These are phyloP conservation scores for Byssoonygena ceratinophila DNA, from an alignment of 2,329 filamentous ascomycete species.

Conservation along the genomic window DNA sequence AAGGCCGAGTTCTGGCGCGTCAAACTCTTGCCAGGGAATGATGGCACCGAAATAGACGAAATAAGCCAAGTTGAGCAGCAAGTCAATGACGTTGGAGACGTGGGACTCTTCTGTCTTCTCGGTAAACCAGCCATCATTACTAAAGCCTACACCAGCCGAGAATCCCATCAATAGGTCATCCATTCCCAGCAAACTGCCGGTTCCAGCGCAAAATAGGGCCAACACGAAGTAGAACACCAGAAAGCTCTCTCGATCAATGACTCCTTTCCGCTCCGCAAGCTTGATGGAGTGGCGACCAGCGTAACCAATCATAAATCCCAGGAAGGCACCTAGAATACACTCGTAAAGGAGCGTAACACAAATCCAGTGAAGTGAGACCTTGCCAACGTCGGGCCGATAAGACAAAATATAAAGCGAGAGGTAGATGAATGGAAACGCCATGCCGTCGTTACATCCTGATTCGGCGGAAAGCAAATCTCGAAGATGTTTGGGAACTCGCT, in stretches of 20 bases:
- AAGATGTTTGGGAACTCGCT: slow-evolving; percentile 93
- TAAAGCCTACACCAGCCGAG: slow-evolving; percentile 93
- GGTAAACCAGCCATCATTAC: slow-evolving; percentile 97
- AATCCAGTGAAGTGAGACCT: slow-evolving; percentile 77
- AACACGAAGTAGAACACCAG: slow-evolving; percentile 98
- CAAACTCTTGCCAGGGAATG: slow-evolving; percentile 90
- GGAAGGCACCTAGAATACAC: slow-evolving; percentile 84
- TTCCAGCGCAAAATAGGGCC: slow-evolving; percentile 88
- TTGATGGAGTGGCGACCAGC: slow-evolving; percentile 84
- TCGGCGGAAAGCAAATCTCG: slow-evolving; percentile 90
- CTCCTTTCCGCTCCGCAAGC: slow-evolving; percentile 66
- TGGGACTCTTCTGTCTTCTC: slow-evolving; percentile 98
- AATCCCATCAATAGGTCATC: slow-evolving; percentile 94
- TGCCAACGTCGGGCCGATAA: slow-evolving; percentile 56
- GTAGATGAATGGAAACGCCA: slow-evolving; percentile 98
- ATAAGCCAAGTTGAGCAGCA: slow-evolving; percentile 92
- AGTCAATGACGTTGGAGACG: slow-evolving; percentile 97
- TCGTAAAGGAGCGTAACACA: slow-evolving; percentile 87
- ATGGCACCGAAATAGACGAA: slow-evolving; percentile 97
- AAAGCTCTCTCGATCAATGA: slow-evolving; percentile 94
- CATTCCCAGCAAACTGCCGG: slow-evolving; percentile 78
- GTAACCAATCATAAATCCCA: slow-evolving; percentile 79
- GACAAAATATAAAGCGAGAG: slow-evolving; percentile 80
- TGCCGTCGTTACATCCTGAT: slow-evolving; percentile 97
- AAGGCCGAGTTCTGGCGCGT: slow-evolving; percentile 61